These are phyloP conservation scores for Chlorokybus atmophyticus DNA, from an alignment of 139 green algal genomes.

Conservation along the genomic window DNA sequence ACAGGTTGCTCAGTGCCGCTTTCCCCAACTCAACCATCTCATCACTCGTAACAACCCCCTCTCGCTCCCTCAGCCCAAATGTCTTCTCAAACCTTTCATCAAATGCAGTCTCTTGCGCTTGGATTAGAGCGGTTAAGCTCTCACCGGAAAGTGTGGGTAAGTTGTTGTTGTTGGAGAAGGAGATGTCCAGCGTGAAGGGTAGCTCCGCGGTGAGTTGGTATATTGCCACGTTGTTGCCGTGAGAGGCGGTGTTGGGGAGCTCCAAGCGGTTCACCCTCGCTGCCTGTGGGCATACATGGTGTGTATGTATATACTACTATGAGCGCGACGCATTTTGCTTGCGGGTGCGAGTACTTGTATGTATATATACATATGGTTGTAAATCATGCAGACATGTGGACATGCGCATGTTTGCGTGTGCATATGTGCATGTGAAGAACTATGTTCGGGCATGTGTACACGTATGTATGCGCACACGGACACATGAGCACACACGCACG, in stretches of 20 bases:
- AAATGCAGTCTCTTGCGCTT: slow-evolving; percentile 27
- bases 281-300: neutral
- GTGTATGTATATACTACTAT: too few relatives aligned
- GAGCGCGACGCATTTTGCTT: too few relatives aligned
- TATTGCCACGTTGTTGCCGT: slow-evolving; percentile 7
- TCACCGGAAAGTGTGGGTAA: neutral
- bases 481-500: too few relatives aligned
- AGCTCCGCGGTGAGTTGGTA: slow-evolving; percentile 11
- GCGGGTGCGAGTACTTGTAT: too few relatives aligned
- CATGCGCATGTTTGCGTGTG: too few relatives aligned
- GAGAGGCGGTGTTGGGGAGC: neutral
- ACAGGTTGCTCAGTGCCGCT: slow-evolving; percentile 72
- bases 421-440: too few relatives aligned
- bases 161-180: too few relatives aligned
- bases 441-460: too few relatives aligned
- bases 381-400: too few relatives aligned
- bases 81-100: slow-evolving; percentile 29
- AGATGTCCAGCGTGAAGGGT: slow-evolving; percentile 6
- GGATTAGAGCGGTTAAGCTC: neutral
- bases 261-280: neutral
- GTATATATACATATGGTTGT: too few relatives aligned
- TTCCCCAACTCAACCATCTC: slow-evolving; percentile 33
- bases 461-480: too few relatives aligned
- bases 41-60: neutral
- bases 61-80: slow-evolving; percentile 8